These are phyloP conservation scores for Setomelanomma holmii DNA, from an alignment of 2,329 filamentous ascomycete genomes.

Conservation along the genomic window DNA sequence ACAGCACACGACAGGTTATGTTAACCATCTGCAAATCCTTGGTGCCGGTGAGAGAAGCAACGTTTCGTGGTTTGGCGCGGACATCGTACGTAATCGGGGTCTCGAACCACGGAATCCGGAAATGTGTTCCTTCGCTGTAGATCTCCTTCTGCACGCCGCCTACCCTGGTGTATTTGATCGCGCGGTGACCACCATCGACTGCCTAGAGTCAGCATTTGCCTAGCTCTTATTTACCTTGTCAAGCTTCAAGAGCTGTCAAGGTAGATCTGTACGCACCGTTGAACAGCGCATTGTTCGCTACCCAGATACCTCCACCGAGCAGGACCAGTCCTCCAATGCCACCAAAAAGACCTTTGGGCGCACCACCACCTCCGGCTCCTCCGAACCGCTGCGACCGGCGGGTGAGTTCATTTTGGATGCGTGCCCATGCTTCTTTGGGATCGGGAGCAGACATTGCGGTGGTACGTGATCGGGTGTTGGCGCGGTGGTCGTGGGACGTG, in stretches of 20 bases:
- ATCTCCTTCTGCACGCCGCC: slow-evolving; percentile 96
- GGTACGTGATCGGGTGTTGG: slow-evolving; percentile 26
- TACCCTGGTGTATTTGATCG: slow-evolving; percentile 96
- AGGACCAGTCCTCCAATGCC: slow-evolving; percentile 62
- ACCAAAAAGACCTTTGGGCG: slow-evolving; percentile 61
- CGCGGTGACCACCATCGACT: slow-evolving; percentile 98
- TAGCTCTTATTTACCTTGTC: not conserved
- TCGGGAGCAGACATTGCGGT: slow-evolving; percentile 53
- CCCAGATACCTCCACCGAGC: slow-evolving; percentile 61
- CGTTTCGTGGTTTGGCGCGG: slow-evolving; percentile 94
- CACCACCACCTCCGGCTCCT: slow-evolving; percentile 55
- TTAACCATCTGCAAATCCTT: slow-evolving; percentile 99
- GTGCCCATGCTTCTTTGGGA: slow-evolving; percentile 71
- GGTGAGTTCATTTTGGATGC: slow-evolving; percentile 67
- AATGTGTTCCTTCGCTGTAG: slow-evolving; percentile 96
- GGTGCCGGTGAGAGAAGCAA: slow-evolving; percentile 95
- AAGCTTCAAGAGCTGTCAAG: not conserved
- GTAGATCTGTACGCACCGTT: slow-evolving; percentile 60
- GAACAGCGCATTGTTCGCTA: slow-evolving; percentile 71
- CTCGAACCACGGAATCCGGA: slow-evolving; percentile 96
- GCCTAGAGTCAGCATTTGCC: slow-evolving; percentile 26
- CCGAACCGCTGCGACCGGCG: slow-evolving; percentile 55
- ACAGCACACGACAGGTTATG: slow-evolving; percentile 99
- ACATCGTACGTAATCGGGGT: slow-evolving; percentile 97
- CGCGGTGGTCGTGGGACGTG: slow-evolving; percentile 43